Conservation (phyloP, 2,329 filamentous ascomycete species). For the Claviceps sp. region DNA sequence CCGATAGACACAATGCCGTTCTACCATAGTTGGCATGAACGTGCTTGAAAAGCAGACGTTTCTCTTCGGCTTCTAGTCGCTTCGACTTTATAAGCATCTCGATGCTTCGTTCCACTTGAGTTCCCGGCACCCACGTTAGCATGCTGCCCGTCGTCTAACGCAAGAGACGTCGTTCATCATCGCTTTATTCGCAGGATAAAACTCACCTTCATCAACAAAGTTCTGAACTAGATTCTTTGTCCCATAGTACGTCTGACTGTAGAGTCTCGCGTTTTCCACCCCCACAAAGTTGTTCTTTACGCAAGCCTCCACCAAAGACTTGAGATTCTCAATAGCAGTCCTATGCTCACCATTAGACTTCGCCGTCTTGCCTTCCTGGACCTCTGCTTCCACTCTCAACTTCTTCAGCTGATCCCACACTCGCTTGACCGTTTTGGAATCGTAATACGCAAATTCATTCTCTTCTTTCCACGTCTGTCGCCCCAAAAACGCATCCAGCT, state of each 20-base stretch:
- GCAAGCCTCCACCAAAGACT: slow-evolving; percentile 69
- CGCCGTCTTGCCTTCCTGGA: slow-evolving; percentile 27
- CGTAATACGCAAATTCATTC: slow-evolving; percentile 74
- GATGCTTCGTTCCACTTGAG: slow-evolving; percentile 48
- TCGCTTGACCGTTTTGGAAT: slow-evolving; percentile 66
- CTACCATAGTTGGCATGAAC: slow-evolving; percentile 83
- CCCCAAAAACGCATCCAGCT: slow-evolving; percentile 68
- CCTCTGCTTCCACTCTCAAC: slow-evolving; percentile 46
- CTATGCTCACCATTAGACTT: slow-evolving; percentile 20
- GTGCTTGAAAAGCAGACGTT: slow-evolving; percentile 73
- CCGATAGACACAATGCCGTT: slow-evolving; percentile 83
- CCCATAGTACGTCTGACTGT: slow-evolving; percentile 93
- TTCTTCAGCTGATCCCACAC: slow-evolving; percentile 64
- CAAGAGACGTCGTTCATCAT: not conserved
- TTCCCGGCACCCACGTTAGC: not conserved
- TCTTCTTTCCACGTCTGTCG: slow-evolving; percentile 69
- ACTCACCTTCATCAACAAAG: slow-evolving; percentile 68
- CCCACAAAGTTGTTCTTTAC: slow-evolving; percentile 97
- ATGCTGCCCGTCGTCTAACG: not conserved
- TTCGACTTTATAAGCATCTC: slow-evolving; percentile 54
- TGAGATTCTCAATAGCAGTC: slow-evolving; percentile 57
- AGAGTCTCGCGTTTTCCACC: slow-evolving; percentile 85
- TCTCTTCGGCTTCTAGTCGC: slow-evolving; percentile 57
- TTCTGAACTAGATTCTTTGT: slow-evolving; percentile 91
- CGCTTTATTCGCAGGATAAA: not conserved